Conservation (phyloP, 2,329 filamentous ascomycete genomes). For the Aspergillus aculeatus region DNA sequence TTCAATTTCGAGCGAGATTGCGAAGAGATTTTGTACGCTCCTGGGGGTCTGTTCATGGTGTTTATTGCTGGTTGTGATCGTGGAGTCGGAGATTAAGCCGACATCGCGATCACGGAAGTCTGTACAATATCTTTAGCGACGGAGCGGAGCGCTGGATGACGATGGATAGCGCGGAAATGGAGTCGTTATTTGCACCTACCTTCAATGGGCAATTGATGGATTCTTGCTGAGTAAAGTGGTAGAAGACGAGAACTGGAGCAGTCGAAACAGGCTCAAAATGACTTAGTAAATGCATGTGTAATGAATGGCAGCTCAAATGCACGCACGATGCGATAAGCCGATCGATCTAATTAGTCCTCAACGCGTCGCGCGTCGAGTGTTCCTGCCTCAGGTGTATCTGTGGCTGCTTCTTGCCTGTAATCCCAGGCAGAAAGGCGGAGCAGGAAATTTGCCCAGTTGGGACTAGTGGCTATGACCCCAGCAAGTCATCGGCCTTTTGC, state of each 20-base stretch:
- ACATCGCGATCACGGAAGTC: constrained; percentile 25
- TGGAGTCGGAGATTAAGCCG: constrained; percentile 10
- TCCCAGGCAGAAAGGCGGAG: constrained; percentile 27
- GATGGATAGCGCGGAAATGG: neutral
- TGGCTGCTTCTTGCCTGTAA: constrained; percentile 12
- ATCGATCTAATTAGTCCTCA: constrained; percentile 8
- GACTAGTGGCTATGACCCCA: constrained; percentile 31
- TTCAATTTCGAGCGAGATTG: constrained; percentile 56
- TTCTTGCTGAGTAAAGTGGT: neutral
- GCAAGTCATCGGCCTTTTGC: constrained; percentile 35
- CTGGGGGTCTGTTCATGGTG: constrained; percentile 26
- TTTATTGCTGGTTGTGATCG: constrained; percentile 18
- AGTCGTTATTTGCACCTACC: neutral
- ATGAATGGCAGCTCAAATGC: constrained; percentile 9
- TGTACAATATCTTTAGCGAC: constrained; percentile 13
- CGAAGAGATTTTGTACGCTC: constrained; percentile 45
- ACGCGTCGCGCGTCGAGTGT: constrained; percentile 33
- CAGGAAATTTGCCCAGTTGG: constrained; percentile 24
- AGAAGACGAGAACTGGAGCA: neutral
- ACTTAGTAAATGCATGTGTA: constrained; percentile 1
- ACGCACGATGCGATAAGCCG: constrained; percentile 18
- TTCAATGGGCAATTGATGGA: neutral
- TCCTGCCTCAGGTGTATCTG: constrained; percentile 25
- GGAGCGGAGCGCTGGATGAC: neutral
- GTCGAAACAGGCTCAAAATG: neutral